Percentiles rank a stretch among this genome's conserved stretches.
Evolutionary conservation across 2,329 filamentous ascomycete species (phyloP).

Genomic region (Scleromitrula shiraiana): DNA sequence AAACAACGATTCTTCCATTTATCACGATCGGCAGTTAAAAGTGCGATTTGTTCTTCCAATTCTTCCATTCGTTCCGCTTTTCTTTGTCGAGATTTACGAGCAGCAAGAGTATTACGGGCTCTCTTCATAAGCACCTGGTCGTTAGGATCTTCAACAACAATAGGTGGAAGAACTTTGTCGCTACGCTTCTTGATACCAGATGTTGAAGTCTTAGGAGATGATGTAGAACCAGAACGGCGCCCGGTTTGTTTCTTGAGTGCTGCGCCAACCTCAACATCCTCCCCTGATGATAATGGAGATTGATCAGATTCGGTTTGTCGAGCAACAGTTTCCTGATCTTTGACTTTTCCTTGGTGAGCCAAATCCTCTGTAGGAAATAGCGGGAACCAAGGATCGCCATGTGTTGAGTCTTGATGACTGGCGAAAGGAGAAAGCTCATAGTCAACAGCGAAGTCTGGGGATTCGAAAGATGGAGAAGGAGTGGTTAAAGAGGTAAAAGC

Average conservation of each 20-base stretch:
- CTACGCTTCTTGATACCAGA: slow-evolving; percentile 64
- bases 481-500: slow-evolving; percentile 80
- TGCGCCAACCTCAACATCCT: slow-evolving; percentile 42
- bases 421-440: slow-evolving; percentile 77
- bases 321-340: too few species aligned
- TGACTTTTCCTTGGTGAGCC: too few species aligned
- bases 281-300: slow-evolving; percentile 28
- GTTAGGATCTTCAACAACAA: slow-evolving; percentile 63
- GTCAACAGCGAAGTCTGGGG: slow-evolving; percentile 61
- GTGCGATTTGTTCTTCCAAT: slow-evolving; percentile 64
- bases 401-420: slow-evolving; percentile 38
- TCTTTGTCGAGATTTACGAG: slow-evolving; percentile 83
- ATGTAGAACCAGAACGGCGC: slow-evolving; percentile 36
- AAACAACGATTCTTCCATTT: slow-evolving; percentile 48
- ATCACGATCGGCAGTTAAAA: slow-evolving; percentile 58
- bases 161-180: slow-evolving; percentile 74
- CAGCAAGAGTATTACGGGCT: slow-evolving; percentile 85
- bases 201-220: slow-evolving; percentile 50
- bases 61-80: slow-evolving; percentile 71
- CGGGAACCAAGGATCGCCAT: slow-evolving; percentile 58
- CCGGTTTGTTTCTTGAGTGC: slow-evolving; percentile 34
- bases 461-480: slow-evolving; percentile 70
- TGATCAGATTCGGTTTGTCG: neutral
- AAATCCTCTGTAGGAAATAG: slow-evolving; percentile 54
- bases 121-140: slow-evolving; percentile 84